Evolutionary conservation across 768 basidiomycete species (phyloP).

Genomic region (Terana coerulea): DNA sequence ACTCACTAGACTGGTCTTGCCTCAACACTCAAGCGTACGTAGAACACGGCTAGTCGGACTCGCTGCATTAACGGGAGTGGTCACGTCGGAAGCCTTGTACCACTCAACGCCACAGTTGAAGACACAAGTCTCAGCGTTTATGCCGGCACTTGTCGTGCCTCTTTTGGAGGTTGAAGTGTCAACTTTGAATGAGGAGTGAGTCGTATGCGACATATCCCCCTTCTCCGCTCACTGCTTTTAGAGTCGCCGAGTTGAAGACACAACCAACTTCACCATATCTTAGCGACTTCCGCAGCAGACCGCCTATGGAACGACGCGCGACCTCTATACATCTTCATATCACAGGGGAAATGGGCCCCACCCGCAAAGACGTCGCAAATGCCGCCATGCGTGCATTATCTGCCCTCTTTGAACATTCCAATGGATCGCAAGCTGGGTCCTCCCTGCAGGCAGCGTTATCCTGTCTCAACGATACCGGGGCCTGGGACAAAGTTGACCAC

Average conservation of each 20-base stretch:
- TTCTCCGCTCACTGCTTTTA: slow-evolving; percentile 30
- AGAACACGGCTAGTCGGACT: slow-evolving; percentile 86
- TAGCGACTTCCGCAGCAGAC: slow-evolving; percentile 79
- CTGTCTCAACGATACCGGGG: slow-evolving; percentile 53
- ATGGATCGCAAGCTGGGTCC: slow-evolving; percentile 66
- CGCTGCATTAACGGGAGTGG: slow-evolving; percentile 73
- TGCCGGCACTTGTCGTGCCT: slow-evolving; percentile 67
- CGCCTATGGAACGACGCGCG: slow-evolving; percentile 75
- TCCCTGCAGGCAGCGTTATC: slow-evolving; percentile 73
- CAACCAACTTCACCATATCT: slow-evolving; percentile 75
- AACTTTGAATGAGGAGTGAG: slow-evolving; percentile 68
- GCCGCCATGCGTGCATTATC: slow-evolving; percentile 71
- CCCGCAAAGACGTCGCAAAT: slow-evolving; percentile 65
- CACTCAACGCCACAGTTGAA: slow-evolving; percentile 68
- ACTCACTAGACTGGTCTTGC: not conserved
- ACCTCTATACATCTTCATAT: slow-evolving; percentile 87
- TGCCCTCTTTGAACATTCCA: slow-evolving; percentile 70
- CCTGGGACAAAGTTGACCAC: slow-evolving; percentile 67
- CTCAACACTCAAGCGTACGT: not conserved
- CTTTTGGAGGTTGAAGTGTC: slow-evolving; percentile 59
- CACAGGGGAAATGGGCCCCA: slow-evolving; percentile 85
- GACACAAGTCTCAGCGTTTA: slow-evolving; percentile 64
- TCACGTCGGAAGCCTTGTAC: slow-evolving; percentile 83
- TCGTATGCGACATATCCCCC: slow-evolving; percentile 11
- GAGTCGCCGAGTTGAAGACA: slow-evolving; percentile 60